Evolutionary conservation across 192 early-diverging fungal genomes (phyloP).

Genomic region (Chytriomyces sp.): DNA sequence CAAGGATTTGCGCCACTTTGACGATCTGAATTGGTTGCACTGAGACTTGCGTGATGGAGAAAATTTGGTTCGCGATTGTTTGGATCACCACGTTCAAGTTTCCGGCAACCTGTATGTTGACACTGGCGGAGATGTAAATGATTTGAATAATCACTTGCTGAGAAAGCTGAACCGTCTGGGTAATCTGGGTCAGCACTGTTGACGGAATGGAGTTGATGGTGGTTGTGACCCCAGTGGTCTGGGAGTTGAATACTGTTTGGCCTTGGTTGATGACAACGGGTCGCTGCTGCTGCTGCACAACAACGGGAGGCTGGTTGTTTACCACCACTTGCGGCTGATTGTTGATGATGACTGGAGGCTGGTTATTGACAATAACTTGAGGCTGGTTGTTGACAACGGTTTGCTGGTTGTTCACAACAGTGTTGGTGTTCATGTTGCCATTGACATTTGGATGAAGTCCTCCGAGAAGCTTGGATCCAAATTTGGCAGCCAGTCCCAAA

Average conservation of each 20-base stretch:
- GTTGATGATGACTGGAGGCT: background rate
- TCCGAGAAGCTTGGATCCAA: background rate
- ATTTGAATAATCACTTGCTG: background rate
- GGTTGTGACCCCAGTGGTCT: background rate
- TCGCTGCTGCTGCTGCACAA: background rate
- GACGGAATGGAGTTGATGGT: background rate
- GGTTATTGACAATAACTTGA: background rate
- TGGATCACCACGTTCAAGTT: background rate
- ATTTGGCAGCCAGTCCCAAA: background rate
- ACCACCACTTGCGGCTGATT: background rate
- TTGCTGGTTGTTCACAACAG: background rate
- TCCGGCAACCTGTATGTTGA: background rate
- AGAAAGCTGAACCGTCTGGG: background rate
- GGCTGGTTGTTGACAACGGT: background rate
- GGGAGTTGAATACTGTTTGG: background rate
- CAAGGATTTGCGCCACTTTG: background rate
- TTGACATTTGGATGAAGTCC: background rate
- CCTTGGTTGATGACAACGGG: background rate
- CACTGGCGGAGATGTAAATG: background rate
- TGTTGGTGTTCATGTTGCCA: no score
- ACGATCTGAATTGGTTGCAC: background rate
- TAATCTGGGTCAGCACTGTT: background rate
- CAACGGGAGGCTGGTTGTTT: background rate
- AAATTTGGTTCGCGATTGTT: background rate
- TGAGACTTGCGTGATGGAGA: background rate